Base-by-base conservation (phyloP, 108 stramenopile species). In the Nitzschia sp. region DNA sequence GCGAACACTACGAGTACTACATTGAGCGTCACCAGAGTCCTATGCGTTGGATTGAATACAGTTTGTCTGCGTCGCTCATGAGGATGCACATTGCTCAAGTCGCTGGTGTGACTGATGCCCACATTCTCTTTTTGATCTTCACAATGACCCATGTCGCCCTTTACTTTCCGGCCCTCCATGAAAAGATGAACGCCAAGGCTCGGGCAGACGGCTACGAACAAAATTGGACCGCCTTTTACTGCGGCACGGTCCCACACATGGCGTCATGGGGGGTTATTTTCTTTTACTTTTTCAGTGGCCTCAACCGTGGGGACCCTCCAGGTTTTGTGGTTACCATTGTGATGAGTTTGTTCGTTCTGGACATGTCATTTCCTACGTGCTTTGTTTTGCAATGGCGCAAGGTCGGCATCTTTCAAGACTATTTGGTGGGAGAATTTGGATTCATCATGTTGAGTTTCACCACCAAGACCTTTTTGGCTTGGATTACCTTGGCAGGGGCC, bases 21-120 rank as follows among this genome's bases (percentile, higher is more conserved):
- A 31, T 79, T 45, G 66, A 9, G 19, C 58, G 67, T 3, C 33
- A 68, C 58, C 58, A 73, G 38, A 69, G 66, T 60, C 66, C 66
- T 59, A 69, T 58, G 30, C 78, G 78, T 9, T 79, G 78, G 78
- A 29, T 59, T 13, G 78, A 79, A 44, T 79, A 79, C 28, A 22
- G 60, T 21, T 19, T 79, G 0, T 64, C 72, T 8, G 45, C 46
- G 2, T 58, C 63, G 28, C 27, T 79, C 28, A 73, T 79, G 78
- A 34, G 59, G 1, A 47, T 79, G 58, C 58, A 75, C 57, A 63
- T 79, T 69, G 66, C 71, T 55, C 71, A 72, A 33, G 38, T 79
- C 11, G 53, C 61, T 15, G 78, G 78, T 28, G 60, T 79, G 30
- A 68, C 72, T 13, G 72, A 73, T 58, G 31, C 73, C 2, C 67